phyloP scores from a whole-genome alignment of 495 filamentous ascomycete species.

The Choiromyces venosus region DNA sequence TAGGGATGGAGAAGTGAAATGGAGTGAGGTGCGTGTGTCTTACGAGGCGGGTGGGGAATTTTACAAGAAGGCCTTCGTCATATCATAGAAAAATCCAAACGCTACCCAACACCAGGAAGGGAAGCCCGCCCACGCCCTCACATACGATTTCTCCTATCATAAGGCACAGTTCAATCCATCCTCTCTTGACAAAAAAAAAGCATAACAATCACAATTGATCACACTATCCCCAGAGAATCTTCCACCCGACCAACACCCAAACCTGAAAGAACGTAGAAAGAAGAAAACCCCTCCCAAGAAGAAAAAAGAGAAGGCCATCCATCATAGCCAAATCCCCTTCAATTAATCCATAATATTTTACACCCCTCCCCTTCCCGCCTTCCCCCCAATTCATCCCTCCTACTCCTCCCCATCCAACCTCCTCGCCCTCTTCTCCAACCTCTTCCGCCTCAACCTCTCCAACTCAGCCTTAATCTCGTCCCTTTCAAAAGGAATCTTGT shows the following conservation, averaged over 20 bases:
- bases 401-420: slow-evolving; percentile 40
- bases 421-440: slow-evolving; percentile 54
- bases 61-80: not conserved
- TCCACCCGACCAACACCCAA: not conserved
- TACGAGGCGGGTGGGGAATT: not conserved
- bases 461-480: slow-evolving; percentile 81
- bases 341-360: no score
- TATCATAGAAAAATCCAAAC: not conserved
- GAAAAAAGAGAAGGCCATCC: not conserved
- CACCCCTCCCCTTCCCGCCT: not conserved
- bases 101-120: not conserved
- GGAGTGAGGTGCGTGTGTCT: not conserved
- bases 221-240: not conserved
- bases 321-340: not conserved
- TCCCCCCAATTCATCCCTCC: not conserved
- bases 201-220: not conserved
- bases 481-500: slow-evolving; percentile 80
- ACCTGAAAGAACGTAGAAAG: no score
- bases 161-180: not conserved
- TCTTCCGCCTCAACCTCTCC: slow-evolving; percentile 59
- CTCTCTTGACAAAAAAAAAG: not conserved
- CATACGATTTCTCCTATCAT: not conserved
- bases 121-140: not conserved
- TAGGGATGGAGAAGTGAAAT: not conserved
- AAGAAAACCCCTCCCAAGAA: not conserved